Base-by-base conservation (phyloP, 768 basidiomycete genomes). In the Imleria badia region DNA sequence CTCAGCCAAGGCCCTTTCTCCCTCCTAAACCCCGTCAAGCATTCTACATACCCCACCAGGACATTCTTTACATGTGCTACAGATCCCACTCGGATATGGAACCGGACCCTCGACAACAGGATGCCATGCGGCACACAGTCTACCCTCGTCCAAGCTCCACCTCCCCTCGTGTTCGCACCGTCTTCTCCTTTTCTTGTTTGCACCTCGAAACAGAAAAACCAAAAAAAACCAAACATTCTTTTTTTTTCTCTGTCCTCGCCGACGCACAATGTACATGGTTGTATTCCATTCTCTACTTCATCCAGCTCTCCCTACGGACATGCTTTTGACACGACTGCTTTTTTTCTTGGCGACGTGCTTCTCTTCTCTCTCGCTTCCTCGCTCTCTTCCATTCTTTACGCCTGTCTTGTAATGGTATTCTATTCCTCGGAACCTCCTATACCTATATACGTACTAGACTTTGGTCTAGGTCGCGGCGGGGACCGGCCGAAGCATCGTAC, bases 1-100 rank as follows among this genome's bases (percentile, higher is more conserved):
- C 17, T 43, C 15, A 14, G 22, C 46, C n/a, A 62, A 58, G 30
- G 55, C 35, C 13, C 33, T 45, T 8, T 19, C 33, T 6, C 47
- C 45, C 11, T 45, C 43, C 20, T 48, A 19, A 36, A 13, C 6
- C 9, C 23, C 22, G n/a, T 19, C 30, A 26, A 34, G 43, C 30
- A 50, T 29, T 20, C 50, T 54, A 31, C 40, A 58, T 44, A 59
- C 26, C 26, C 6, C 50, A n/a, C 30, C n/a, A 15, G 10, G 35
- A 49, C 56, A 6, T 33, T 48, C 38, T 31, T 45, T 42, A 29
- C 43, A 39, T 46, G 26, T 39, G 29, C 17, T 43, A 42, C 41
- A 22, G 9, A n/a, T 19, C 23, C 8, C 43, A 40, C 7, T 50
- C 40, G 30, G 51, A 58, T 44, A 36, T 14, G 49, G 48, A 58